Conservation (phyloP, 176 grass and related monocot species). For the Avena insularis region DNA sequence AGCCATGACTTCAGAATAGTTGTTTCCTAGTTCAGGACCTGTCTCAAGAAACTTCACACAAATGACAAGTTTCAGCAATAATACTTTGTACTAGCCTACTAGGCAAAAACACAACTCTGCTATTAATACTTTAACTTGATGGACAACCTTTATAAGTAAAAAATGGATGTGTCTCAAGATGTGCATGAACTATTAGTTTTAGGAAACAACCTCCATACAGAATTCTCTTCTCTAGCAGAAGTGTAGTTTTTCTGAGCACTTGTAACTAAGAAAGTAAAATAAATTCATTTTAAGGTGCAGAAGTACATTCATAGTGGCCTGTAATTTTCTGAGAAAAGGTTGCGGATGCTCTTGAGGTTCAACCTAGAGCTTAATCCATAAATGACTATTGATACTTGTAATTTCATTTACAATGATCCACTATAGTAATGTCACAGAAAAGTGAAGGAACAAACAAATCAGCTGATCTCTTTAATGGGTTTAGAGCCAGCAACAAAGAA, state of each 20-base stretch:
- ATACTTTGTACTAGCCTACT: background rate
- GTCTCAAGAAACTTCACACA: constrained; percentile 83
- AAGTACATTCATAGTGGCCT: background rate
- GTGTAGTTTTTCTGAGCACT: background rate
- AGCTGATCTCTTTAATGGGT: background rate
- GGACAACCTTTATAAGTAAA: constrained; percentile 17
- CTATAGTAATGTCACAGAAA: background rate
- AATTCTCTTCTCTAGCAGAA: background rate
- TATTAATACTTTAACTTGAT: constrained; percentile 2
- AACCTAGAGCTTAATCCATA: background rate
- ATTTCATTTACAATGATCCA: background rate
- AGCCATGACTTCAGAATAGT: constrained; percentile 94
- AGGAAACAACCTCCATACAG: background rate
- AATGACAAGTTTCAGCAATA: constrained; percentile 24
- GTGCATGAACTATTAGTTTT: background rate
- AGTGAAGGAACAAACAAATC: constrained; percentile 14
- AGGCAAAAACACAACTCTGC: background rate
- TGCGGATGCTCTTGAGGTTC: background rate
- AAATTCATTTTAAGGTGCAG: background rate
- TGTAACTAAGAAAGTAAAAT: constrained; percentile 19
- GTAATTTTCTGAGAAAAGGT: background rate
- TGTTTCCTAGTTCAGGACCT: constrained; percentile 86
- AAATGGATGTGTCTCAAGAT: background rate
- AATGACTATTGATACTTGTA: background rate
- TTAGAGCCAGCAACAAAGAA: background rate